Evolutionary conservation across 495 filamentous ascomycete genomes (phyloP).

Genomic region (Penicillium alfredii): DNA sequence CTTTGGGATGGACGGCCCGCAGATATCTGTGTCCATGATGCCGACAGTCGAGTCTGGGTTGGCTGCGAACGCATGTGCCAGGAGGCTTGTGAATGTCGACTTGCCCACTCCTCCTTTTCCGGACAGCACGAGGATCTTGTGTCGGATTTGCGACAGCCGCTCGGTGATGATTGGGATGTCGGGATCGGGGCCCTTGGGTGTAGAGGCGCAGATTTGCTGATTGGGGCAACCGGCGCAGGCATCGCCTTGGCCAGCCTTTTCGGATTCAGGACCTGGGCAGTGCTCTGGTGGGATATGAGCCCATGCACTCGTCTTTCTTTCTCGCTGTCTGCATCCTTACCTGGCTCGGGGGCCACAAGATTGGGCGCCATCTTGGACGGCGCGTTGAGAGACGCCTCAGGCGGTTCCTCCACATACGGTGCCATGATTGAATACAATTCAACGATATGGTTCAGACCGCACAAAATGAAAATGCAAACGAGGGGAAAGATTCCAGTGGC

Average conservation of each 20-base stretch:
- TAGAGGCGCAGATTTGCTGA: constrained; percentile 87
- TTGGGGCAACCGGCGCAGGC: constrained; percentile 94
- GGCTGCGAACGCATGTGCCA: constrained; percentile 79
- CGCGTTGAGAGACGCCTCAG: constrained; percentile 59
- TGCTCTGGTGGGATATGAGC: constrained; percentile 60
- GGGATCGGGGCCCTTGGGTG: constrained; percentile 93
- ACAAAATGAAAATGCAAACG: constrained; percentile 1
- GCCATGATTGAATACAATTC: too few relatives aligned
- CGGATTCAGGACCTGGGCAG: constrained; percentile 90
- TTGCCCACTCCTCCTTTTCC: constrained; percentile 98
- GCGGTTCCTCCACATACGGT: constrained; percentile 64
- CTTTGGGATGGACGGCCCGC: constrained; percentile 88
- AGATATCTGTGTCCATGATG: constrained; percentile 96
- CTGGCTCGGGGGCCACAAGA: constrained; percentile 89
- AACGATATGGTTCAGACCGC: too few relatives aligned
- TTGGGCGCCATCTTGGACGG: constrained; percentile 65
- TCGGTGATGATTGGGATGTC: constrained; percentile 83
- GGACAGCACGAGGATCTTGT: constrained; percentile 87
- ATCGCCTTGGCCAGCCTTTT: constrained; percentile 75
- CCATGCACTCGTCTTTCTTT: too few relatives aligned
- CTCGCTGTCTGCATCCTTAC: constrained; percentile 33
- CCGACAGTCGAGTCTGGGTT: constrained; percentile 72
- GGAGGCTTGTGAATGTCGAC: constrained; percentile 79
- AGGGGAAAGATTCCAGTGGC: constrained; percentile 24
- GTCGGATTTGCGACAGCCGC: constrained; percentile 71